A percentile compares a stretch with the other conserved stretches of the same genome.
These are phyloP conservation scores for Aureobasidium mangrovei DNA, from an alignment of 2,329 filamentous ascomycete species.

Conservation along the genomic window DNA sequence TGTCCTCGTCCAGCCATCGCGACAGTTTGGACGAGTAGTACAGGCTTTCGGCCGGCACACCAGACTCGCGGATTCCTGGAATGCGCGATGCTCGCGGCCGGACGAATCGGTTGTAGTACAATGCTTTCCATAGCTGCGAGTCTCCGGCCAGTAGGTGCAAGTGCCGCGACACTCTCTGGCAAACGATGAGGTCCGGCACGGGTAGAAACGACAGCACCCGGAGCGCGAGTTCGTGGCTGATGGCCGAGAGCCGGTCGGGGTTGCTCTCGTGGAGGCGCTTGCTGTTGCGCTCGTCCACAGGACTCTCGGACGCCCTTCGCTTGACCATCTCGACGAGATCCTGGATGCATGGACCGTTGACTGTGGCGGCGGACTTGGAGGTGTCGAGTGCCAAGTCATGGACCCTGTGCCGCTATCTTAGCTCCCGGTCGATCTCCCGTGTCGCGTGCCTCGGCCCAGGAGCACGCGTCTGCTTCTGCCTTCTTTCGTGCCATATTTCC, in stretches of 20 bases:
- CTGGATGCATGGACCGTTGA: background rate
- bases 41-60: slow-evolving; percentile 30
- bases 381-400: background rate
- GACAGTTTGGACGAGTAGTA: slow-evolving; percentile 48
- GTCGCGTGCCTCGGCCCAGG: slow-evolving; percentile 4
- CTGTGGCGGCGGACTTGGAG: background rate
- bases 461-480: slow-evolving; percentile 10
- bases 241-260: slow-evolving; percentile 55
- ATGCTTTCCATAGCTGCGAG: slow-evolving; percentile 80
- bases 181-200: slow-evolving; percentile 56
- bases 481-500: background rate
- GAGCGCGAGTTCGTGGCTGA: slow-evolving; percentile 83
- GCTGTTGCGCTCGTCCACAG: background rate
- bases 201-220: slow-evolving; percentile 74
- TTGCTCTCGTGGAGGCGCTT: slow-evolving; percentile 6
- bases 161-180: slow-evolving; percentile 62
- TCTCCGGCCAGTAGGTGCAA: slow-evolving; percentile 67
- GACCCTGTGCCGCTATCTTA: slow-evolving; percentile 2
- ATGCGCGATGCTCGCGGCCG: slow-evolving; percentile 69
- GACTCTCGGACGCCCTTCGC: slow-evolving; percentile 11
- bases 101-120: slow-evolving; percentile 84
- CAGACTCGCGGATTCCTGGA: slow-evolving; percentile 51
- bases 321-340: slow-evolving; percentile 12
- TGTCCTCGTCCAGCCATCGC: slow-evolving; percentile 54
- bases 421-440: slow-evolving; percentile 6